These are phyloP conservation scores for Silybum marianum DNA, from an alignment of 129 eudicot species.

Conservation along the genomic window DNA sequence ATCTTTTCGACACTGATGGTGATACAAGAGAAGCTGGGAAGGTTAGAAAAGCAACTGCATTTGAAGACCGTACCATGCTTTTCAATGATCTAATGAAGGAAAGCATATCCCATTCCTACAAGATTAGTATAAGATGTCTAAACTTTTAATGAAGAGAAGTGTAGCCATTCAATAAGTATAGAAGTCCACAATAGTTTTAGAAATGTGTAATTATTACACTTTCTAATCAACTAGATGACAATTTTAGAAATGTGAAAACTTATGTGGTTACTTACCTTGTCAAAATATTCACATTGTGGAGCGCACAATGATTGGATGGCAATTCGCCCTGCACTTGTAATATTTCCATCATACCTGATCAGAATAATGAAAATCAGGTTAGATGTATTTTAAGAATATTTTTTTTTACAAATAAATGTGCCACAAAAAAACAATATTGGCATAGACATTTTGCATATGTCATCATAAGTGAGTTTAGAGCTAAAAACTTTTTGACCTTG, in stretches of 20 bases:
- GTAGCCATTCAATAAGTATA: background rate
- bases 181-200: background rate
- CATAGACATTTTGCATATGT: background rate
- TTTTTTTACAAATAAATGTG: background rate
- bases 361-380: slow-evolving; percentile 8
- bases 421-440: background rate
- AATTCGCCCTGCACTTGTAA: slow-evolving; percentile 71
- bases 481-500: background rate
- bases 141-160: slow-evolving; percentile 4
- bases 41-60: slow-evolving; percentile 82
- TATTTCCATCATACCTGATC: slow-evolving; percentile 57
- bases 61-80: slow-evolving; percentile 73
- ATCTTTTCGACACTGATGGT: slow-evolving; percentile 70
- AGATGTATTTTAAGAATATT: background rate
- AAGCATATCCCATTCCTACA: slow-evolving; percentile 96
- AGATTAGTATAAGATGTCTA: background rate
- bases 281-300: slow-evolving; percentile 82
- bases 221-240: background rate
- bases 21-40: slow-evolving; percentile 86
- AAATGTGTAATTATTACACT: background rate
- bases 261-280: slow-evolving; percentile 48
- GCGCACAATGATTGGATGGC: slow-evolving; percentile 90
- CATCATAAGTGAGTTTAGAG: background rate
- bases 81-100: slow-evolving; percentile 82
- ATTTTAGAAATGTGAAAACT: background rate